Conservation (phyloP, 768 basidiomycete species). For the Sporobolomyces pararoseus region DNA sequence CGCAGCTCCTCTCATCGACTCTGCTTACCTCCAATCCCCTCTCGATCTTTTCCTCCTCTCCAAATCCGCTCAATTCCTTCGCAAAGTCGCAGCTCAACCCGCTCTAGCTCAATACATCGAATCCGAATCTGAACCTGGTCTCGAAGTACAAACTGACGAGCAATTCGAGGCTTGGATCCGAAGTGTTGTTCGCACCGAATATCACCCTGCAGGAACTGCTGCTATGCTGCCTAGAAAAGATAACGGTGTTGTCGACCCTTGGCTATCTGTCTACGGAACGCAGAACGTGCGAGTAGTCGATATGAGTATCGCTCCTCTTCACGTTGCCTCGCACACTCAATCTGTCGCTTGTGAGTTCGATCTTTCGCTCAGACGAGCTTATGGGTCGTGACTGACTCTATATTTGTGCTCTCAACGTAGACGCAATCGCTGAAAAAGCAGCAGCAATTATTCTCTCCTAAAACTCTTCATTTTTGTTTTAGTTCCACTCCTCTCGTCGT, state of each 20-base stretch:
- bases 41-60: conserved; percentile 18
- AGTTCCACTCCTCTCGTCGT: neutral
- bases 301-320: conserved; percentile 22
- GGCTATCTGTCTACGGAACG: conserved; percentile 49
- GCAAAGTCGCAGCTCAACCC: conserved; percentile 4
- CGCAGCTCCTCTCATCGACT: conserved; percentile 1
- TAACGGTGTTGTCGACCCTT: conserved; percentile 55
- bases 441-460: conserved; percentile 19
- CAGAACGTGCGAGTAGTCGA: conserved; percentile 45
- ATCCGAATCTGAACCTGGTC: conserved; percentile 52
- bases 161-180: conserved; percentile 59
- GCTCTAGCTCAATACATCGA: conserved; percentile 17
- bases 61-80: conserved; percentile 18
- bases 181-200: conserved; percentile 55
- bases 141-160: conserved; percentile 57
- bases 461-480: neutral
- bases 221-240: conserved; percentile 52
- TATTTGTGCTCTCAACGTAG: neutral
- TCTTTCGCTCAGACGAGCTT: neutral
- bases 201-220: conserved; percentile 53
- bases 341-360: conserved; percentile 19
- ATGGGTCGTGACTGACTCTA: neutral
- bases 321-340: conserved; percentile 27
- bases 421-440: conserved; percentile 35
- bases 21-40: conserved; percentile 9